Evolutionary conservation across 176 grass and related monocot genomes (phyloP).

Genomic region (Oryza officinalis): DNA sequence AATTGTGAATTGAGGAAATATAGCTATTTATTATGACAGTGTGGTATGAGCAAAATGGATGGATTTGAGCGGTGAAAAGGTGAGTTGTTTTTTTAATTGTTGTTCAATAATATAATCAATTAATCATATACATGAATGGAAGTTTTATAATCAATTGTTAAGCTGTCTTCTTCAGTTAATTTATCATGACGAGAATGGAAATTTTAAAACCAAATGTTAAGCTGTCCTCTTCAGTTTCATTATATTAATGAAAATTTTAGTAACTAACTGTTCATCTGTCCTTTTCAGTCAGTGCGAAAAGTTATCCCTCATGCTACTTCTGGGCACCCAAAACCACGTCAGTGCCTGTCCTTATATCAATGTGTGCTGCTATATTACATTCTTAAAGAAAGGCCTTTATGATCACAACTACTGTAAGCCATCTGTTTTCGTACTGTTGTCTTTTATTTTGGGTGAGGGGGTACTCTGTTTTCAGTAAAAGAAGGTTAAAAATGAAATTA

Average conservation of each 20-base stretch:
- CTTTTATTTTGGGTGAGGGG: neutral
- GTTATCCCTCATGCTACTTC: slow-evolving; percentile 26
- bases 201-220: slow-evolving; percentile 28
- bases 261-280: slow-evolving; percentile 25
- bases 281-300: slow-evolving; percentile 7
- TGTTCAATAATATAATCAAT: neutral
- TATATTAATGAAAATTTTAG: slow-evolving; percentile 13
- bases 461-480: slow-evolving; percentile 3
- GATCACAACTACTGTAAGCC: slow-evolving; percentile 16
- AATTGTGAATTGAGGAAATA: neutral
- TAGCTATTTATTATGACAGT: neutral
- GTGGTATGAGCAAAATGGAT: slow-evolving; percentile 26
- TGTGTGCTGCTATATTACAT: slow-evolving; percentile 16
- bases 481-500: neutral
- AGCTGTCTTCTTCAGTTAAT: slow-evolving; percentile 28
- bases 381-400: slow-evolving; percentile 11
- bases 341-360: neutral
- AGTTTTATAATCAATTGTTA: slow-evolving; percentile 8
- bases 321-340: neutral
- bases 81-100: neutral
- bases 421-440: neutral
- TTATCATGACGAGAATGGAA: neutral
- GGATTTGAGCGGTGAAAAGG: slow-evolving; percentile 16
- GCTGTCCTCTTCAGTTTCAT: slow-evolving; percentile 36
- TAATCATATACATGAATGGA: neutral